Base-by-base conservation (phyloP, 768 basidiomycete species). In the Tulasnella sp. region DNA sequence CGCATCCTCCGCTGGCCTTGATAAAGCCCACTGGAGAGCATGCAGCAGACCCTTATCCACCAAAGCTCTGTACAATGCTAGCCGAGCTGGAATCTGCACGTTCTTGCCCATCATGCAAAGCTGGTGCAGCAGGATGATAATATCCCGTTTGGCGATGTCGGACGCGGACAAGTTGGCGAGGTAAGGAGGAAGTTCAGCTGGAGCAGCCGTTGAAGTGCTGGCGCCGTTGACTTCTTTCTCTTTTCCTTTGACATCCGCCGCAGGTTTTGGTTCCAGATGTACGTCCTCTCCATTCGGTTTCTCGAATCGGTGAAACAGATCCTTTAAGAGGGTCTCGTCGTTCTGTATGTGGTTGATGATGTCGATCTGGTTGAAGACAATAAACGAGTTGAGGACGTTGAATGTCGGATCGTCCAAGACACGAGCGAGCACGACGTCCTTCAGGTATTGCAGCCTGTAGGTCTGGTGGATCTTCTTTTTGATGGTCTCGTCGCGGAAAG, bases 321-420 rank as follows among this genome's bases (percentile, higher is more conserved):
- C 92, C 44, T 88, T 87, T 46, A 98, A 86, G 83, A 98, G 93
- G 15, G 84, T 83, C 1, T 88, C 88, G 81, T 98, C 93, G 78
- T 87, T 88, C 83, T 95, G 93, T 44, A 99, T 89, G 82, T 97
- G 91, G 72, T 88, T 90, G 82, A 99, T 96, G 82, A 99, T 98
- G 84, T 99, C 98, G 82, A 97, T 95, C 84, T 99, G 97, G 85
- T 99, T 98, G 89, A 96, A 99, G 83, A 98, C 95, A 84, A 99
- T 95, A 85, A 94, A 94, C 1, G 95, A 96, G 85, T 96, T 98
- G 82, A 99, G 89, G 81, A 98, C 94, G 82, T 95, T 95, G 88
- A 98, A 97, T 0, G 96, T 98, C 2, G 94, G 92, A 84, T 99
- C 98, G 82, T 99, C 98, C 72, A 98, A 89, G 1, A 92, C 91